A percentile compares a stretch with the other conserved stretches of the same genome.
Evolutionary conservation across 257 asterid species (phyloP).

Genomic region (Nicotiana tomentosiformis): DNA sequence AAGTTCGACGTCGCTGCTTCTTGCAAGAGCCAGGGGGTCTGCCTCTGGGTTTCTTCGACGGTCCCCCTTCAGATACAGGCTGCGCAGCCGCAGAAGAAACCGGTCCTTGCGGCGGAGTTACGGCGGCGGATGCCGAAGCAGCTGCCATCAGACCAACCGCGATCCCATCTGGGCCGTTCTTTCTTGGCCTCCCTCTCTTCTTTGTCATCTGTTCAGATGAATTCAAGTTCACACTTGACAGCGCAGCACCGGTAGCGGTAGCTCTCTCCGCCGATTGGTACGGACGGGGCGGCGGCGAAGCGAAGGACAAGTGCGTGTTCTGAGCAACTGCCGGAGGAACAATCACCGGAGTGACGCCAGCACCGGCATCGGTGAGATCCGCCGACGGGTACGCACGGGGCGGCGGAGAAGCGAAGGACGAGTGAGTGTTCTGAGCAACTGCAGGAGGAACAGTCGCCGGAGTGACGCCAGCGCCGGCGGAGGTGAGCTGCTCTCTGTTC

Average conservation of each 20-base stretch:
- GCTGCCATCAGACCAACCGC: constrained; percentile 14
- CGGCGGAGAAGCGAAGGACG: background rate
- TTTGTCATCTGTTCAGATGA: too few species aligned
- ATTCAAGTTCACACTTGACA: too few species aligned
- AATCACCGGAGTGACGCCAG: too few species aligned
- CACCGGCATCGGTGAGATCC: constrained; percentile 6
- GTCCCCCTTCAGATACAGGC: background rate
- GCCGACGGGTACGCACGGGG: background rate
- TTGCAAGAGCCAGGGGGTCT: constrained; percentile 46
- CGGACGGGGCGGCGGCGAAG: background rate
- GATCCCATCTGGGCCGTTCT: constrained; percentile 43
- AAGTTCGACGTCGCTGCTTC: constrained; percentile 37
- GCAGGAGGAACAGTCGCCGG: background rate
- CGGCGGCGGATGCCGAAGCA: constrained; percentile 14
- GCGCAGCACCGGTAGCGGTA: constrained; percentile 1
- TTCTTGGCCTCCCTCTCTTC: constrained; percentile 50
- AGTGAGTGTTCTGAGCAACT: constrained; percentile 5
- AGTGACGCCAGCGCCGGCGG: constrained; percentile 1
- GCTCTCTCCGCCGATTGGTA: background rate
- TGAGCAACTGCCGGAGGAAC: background rate
- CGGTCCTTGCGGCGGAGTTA: constrained; percentile 11
- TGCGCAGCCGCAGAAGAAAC: constrained; percentile 12
- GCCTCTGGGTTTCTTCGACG: constrained; percentile 43
- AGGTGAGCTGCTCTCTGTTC: constrained; percentile 23
- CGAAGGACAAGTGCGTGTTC: constrained; percentile 4